Conservation (phyloP, 805 yeast genomes). For the Ogataea corticis region DNA sequence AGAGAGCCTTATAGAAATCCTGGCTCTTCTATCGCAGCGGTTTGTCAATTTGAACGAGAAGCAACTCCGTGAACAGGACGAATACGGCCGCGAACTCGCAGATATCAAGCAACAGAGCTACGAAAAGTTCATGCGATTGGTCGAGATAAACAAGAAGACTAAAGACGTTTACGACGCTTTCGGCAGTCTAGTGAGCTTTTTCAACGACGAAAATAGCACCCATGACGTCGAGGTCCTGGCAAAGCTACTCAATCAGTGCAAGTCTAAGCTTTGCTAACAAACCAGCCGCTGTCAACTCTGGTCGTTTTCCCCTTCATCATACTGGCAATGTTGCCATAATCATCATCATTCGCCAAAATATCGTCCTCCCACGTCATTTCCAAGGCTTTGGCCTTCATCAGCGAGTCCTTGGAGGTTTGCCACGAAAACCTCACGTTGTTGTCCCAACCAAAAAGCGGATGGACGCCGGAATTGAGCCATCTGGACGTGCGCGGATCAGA, state of each 20-base stretch:
- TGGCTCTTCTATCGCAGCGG: conserved; percentile 13
- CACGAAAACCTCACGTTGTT: conserved; percentile 78
- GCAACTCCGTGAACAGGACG: conserved; percentile 17
- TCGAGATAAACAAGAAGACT: conserved; percentile 20
- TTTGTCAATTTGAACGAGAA: conserved; percentile 12
- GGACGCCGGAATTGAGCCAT: conserved; percentile 69
- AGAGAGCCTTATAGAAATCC: conserved; percentile 14
- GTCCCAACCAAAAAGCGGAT: conserved; percentile 86
- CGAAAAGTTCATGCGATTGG: conserved; percentile 18
- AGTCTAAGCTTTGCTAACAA: conserved; percentile 10
- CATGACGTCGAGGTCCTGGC: conserved; percentile 13
- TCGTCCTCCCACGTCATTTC: conserved; percentile 65
- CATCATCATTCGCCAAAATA: conserved; percentile 34
- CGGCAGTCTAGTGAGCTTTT: conserved; percentile 11
- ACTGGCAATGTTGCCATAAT: conserved; percentile 24
- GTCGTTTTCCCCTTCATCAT: conserved; percentile 12
- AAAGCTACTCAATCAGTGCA: background rate
- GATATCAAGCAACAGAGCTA: conserved; percentile 18
- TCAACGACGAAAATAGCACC: conserved; percentile 8
- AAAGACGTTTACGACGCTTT: conserved; percentile 18
- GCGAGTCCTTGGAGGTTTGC: conserved; percentile 84
- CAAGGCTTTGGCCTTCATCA: conserved; percentile 52
- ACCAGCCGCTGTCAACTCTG: conserved; percentile 22
- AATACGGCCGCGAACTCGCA: conserved; percentile 13
- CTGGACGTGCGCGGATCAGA: conserved; percentile 82